Conservation (phyloP, 352 stramenopile species). For the Phytophthora fragariae region DNA sequence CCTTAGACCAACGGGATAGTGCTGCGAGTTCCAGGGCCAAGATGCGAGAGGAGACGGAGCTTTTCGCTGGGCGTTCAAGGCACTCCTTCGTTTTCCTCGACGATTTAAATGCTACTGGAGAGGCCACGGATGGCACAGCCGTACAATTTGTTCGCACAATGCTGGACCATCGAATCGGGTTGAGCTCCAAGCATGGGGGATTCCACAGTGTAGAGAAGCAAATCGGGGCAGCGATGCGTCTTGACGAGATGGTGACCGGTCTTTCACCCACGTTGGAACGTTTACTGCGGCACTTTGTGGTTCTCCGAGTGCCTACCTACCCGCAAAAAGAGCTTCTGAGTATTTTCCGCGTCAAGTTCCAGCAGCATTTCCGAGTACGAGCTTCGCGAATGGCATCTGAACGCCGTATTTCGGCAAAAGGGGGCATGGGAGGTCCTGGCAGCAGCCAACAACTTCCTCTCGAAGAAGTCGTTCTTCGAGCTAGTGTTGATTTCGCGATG, state of each 20-base stretch:
- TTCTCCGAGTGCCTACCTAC: slow-evolving; percentile 53
- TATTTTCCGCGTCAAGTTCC: slow-evolving; percentile 60
- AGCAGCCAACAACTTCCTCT: slow-evolving; percentile 39
- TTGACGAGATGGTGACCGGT: slow-evolving; percentile 6
- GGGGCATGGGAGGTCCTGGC: slow-evolving; percentile 6
- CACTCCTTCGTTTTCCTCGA: slow-evolving; percentile 67
- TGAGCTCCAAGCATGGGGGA: slow-evolving; percentile 37
- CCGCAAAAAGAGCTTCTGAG: slow-evolving; percentile 56
- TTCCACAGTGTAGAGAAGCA: slow-evolving; percentile 46
- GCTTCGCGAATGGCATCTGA: neutral
- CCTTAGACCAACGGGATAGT: slow-evolving; percentile 6
- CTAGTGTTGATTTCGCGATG: slow-evolving; percentile 55
- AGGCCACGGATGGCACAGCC: slow-evolving; percentile 13
- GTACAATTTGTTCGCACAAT: slow-evolving; percentile 56
- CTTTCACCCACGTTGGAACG: slow-evolving; percentile 17
- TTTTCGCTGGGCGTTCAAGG: slow-evolving; percentile 41
- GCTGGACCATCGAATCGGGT: slow-evolving; percentile 56
- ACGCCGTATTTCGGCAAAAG: slow-evolving; percentile 13
- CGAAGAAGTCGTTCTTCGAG: slow-evolving; percentile 59
- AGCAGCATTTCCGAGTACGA: slow-evolving; percentile 34
- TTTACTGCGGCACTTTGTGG: slow-evolving; percentile 59
- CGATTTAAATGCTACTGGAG: slow-evolving; percentile 42
- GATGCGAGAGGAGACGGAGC: slow-evolving; percentile 44
- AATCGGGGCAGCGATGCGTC: slow-evolving; percentile 50
- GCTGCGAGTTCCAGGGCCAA: slow-evolving; percentile 26